These are phyloP conservation scores for Sisymbrium altissimum DNA, from an alignment of 345 rosid species.

Conservation along the genomic window DNA sequence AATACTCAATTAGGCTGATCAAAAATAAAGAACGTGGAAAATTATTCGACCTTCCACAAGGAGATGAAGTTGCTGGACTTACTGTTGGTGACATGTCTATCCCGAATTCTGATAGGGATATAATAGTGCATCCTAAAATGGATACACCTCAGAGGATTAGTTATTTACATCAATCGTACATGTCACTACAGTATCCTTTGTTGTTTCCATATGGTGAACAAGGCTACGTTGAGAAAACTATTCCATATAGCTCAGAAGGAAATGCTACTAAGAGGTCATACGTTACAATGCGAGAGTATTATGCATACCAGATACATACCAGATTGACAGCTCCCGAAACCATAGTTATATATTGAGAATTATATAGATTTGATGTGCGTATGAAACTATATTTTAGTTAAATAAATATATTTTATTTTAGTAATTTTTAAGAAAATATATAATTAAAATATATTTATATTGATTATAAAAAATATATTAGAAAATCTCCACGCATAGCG, in stretches of 20 bases:
- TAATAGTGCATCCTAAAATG: background rate
- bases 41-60: background rate
- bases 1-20: background rate
- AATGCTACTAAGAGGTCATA: background rate
- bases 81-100: background rate
- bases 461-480: too few species aligned
- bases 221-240: background rate
- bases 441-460: too few species aligned
- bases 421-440: too few species aligned
- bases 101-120: background rate
- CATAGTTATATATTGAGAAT: too few species aligned
- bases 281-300: background rate
- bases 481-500: too few species aligned
- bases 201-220: background rate
- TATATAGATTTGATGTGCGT: too few species aligned
- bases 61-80: background rate
- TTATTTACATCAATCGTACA: background rate
- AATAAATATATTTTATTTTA: too few species aligned
- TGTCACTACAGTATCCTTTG: background rate
- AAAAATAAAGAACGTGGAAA: background rate
- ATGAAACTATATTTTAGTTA: too few species aligned
- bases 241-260: background rate
- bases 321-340: background rate
- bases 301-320: background rate
- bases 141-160: background rate